Evolutionary conservation across 257 asterid genomes (phyloP).

Genomic region (Plantago major): DNA sequence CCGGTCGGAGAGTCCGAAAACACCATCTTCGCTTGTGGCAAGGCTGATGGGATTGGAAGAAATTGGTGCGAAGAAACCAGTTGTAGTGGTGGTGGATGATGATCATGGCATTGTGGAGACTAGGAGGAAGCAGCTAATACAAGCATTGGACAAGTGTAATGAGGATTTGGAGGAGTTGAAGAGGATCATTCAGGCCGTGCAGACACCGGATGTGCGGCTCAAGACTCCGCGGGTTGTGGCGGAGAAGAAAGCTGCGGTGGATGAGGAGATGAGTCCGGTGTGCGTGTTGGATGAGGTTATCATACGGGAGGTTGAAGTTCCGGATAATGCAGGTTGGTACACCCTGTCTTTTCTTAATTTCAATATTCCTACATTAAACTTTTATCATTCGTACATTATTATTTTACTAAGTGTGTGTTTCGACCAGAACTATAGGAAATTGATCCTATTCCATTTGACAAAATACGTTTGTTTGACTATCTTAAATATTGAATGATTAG

Average conservation of each 20-base stretch:
- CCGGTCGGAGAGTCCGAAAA: constrained; percentile 35
- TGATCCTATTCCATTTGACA: too few species aligned
- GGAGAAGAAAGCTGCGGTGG: constrained; percentile 8
- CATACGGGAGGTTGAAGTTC: constrained; percentile 20
- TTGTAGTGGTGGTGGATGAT: constrained; percentile 19
- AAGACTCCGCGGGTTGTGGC: neutral
- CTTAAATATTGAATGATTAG: too few species aligned
- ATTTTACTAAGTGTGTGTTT: too few species aligned
- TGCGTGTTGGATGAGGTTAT: constrained; percentile 23
- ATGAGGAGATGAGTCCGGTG: constrained; percentile 28
- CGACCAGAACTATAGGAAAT: too few species aligned
- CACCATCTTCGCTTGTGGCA: constrained; percentile 47
- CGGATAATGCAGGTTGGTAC: constrained; percentile 32
- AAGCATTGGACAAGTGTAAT: constrained; percentile 77
- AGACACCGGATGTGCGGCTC: constrained; percentile 16
- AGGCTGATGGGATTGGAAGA: constrained; percentile 80
- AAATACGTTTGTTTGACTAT: too few species aligned
- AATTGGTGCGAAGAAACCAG: constrained; percentile 10
- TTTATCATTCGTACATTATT: neutral
- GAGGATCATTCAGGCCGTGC: constrained; percentile 54
- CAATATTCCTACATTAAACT: neutral
- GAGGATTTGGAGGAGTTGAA: constrained; percentile 70
- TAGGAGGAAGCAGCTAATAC: constrained; percentile 44
- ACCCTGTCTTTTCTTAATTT: neutral
- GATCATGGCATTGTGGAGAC: constrained; percentile 26